phyloP scores from a whole-genome alignment of 306 rosid species.

The Alnus glutinosa region DNA sequence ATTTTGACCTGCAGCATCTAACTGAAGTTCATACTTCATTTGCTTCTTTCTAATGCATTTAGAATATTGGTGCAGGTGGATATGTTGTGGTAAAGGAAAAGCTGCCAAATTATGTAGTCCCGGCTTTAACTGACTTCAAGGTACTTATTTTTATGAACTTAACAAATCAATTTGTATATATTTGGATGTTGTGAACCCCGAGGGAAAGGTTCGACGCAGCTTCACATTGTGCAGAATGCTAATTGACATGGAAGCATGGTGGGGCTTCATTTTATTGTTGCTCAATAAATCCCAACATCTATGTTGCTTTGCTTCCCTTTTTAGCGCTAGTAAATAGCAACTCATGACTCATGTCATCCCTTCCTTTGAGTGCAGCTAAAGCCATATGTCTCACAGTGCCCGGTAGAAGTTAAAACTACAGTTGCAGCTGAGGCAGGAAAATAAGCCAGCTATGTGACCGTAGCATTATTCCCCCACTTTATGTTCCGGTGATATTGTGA shows the following conservation, averaged over 20 bases:
- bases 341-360: constrained; percentile 11
- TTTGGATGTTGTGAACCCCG: neutral
- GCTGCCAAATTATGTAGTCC: constrained; percentile 63
- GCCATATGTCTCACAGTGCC: constrained; percentile 58
- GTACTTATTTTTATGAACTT: constrained; percentile 25
- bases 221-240: neutral
- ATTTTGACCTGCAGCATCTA: neutral
- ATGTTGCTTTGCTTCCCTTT: neutral
- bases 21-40: neutral
- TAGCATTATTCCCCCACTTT: neutral
- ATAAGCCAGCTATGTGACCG: neutral
- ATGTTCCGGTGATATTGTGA: neutral
- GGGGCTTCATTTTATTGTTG: neutral
- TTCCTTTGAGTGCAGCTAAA: constrained; percentile 42
- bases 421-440: constrained; percentile 37
- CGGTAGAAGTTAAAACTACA: constrained; percentile 30
- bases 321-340: neutral
- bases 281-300: neutral
- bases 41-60: neutral
- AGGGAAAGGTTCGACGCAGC: neutral
- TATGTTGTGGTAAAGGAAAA: constrained; percentile 55
- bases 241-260: neutral
- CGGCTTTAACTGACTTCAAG: constrained; percentile 60
- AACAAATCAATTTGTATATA: neutral
- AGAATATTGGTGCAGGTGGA: constrained; percentile 46